Conservation (phyloP, 148 eudicot species). For the Mesembryanthemum crystallinum region DNA sequence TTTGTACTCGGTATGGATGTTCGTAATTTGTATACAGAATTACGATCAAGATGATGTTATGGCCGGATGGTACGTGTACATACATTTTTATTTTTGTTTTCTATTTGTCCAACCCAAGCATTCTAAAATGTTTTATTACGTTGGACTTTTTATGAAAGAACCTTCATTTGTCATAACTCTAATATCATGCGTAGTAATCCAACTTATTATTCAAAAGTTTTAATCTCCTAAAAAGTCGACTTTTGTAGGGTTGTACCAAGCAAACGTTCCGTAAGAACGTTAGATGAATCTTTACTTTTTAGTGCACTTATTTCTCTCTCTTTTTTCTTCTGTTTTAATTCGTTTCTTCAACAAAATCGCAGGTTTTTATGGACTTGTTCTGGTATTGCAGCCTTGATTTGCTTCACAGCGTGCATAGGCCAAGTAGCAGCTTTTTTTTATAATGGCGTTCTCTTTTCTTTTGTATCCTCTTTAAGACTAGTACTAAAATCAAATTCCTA, state of each 20-base stretch:
- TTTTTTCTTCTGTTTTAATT: neutral
- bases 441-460: conserved; percentile 33
- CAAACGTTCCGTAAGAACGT: too few relatives aligned
- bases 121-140: neutral
- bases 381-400: conserved; percentile 34
- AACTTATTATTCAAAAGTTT: too few relatives aligned
- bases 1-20: conserved; percentile 27
- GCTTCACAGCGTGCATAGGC: conserved; percentile 44
- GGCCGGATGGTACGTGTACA: conserved; percentile 21
- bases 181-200: too few relatives aligned
- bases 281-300: too few relatives aligned
- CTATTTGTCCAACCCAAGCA: neutral
- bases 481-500: neutral
- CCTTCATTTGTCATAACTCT: too few relatives aligned
- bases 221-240: too few relatives aligned
- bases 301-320: too few relatives aligned
- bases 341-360: conserved; percentile 5
- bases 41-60: conserved; percentile 17
- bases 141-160: too few relatives aligned
- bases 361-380: conserved; percentile 59
- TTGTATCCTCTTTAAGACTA: conserved; percentile 36
- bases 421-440: conserved; percentile 38
- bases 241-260: too few relatives aligned
- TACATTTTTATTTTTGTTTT: neutral
- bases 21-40: conserved; percentile 37